Evolutionary conservation across 768 basidiomycete genomes (phyloP), one percentile per base, ranked within the genome.

Genomic region (Saitozyma podzolica): DNA sequence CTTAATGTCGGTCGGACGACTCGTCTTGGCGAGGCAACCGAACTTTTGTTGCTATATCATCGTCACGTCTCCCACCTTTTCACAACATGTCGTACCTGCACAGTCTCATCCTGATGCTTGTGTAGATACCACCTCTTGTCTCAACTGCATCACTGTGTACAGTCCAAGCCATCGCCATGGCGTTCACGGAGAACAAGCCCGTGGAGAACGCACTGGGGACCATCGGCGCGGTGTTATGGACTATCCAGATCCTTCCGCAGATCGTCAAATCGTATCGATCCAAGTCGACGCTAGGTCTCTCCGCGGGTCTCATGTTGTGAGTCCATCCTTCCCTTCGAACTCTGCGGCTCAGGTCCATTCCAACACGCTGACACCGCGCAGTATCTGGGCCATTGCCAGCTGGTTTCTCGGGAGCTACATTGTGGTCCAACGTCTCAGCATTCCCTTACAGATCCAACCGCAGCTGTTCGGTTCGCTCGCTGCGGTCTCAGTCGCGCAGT

Each of bases 141-240:
- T 29, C 29, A 5, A 29, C 29, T 5, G 5, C 29, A 2, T 29
- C 29, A 2, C 5, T 29, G 29, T 29, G 5, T 5, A 29, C 29
- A 29, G 29, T 29, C 29, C 29, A 29, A 29, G 29, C 29, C 29
- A 5, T 29, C 29, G 29, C 2, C 29, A 47, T 47, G 45, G 45
- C 13, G 45, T 47, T 47, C 45, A 47, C 45, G 45, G 45, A 47
- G 45, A 60, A 60, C 29, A 43, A 50, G 10, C 50, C 59, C 14
- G 85, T 84, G 13, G 88, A 89, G 77, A 88, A 89, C 70, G 86
- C 84, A 7, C 81, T 89, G 7, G 89, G 86, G 4, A 89, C 88
- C 0, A 82, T 88, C 20, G 88, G 88, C 85, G 73, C 78, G 2
- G 74, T 74, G 2, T 45, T 72, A 20, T 78, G 73, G 67, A 74